These are phyloP conservation scores for Trypanosoma cruzi DNA, from an alignment of 208 protist species.

Conservation along the genomic window DNA sequence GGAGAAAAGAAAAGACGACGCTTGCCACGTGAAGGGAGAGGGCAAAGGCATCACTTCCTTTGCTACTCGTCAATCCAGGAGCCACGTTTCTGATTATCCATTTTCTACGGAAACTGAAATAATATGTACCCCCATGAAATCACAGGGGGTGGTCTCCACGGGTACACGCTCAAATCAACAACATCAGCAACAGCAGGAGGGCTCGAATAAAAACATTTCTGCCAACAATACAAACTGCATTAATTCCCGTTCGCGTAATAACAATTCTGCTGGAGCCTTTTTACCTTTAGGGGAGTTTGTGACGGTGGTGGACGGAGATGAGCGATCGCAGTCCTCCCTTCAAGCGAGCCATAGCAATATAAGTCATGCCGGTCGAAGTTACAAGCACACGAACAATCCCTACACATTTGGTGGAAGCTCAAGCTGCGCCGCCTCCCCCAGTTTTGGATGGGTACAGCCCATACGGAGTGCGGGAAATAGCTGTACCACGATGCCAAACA, in stretches of 20 bases:
- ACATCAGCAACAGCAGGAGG: conserved; percentile 1
- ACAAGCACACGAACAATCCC: conserved; percentile 28
- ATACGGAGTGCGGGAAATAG: conserved; percentile 32
- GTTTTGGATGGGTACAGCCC: conserved; percentile 35
- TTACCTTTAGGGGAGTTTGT: conserved; percentile 21
- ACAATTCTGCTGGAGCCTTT: not conserved
- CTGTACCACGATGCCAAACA: conserved; percentile 3
- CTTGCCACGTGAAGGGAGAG: not conserved
- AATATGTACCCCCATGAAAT: not conserved
- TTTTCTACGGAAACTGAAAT: not conserved
- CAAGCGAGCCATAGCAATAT: conserved; percentile 30
- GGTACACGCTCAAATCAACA: too few relatives aligned
- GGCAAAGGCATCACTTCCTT: not conserved
- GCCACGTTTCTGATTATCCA: not conserved
- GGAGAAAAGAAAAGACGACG: not conserved
- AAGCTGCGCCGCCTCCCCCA: conserved; percentile 20
- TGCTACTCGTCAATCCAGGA: not conserved
- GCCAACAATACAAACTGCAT: not conserved
- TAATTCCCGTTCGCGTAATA: not conserved
- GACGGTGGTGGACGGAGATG: conserved; percentile 11
- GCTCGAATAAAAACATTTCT: not conserved
- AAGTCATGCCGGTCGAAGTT: conserved; percentile 16
- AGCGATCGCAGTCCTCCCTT: conserved; percentile 26
- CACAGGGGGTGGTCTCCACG: too few relatives aligned
- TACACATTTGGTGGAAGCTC: conserved; percentile 17